Conservation (phyloP, 1,284 basidiomycete species). For the Ceratobasidium papillatum region DNA sequence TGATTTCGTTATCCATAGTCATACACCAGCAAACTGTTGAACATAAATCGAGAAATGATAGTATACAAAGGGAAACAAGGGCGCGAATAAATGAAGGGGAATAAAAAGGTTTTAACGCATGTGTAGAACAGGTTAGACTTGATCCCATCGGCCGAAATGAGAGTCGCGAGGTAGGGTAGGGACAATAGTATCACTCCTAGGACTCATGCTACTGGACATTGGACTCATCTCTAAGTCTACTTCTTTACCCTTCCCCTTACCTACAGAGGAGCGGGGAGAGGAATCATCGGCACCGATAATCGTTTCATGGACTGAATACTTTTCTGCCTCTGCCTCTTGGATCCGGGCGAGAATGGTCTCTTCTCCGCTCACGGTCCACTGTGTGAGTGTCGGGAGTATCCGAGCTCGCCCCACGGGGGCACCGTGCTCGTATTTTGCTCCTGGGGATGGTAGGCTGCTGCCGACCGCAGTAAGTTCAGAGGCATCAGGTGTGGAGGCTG, state of each 20-base stretch:
- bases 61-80: background rate
- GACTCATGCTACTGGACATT: constrained; percentile 26
- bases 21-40: background rate
- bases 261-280: constrained; percentile 10
- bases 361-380: constrained; percentile 32
- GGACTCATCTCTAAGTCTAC: constrained; percentile 33
- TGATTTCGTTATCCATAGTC: background rate
- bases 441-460: background rate
- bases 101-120: background rate
- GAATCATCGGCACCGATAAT: background rate
- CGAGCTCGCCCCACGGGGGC: constrained; percentile 18
- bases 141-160: constrained; percentile 23
- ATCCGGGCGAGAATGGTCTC: constrained; percentile 24
- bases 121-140: background rate
- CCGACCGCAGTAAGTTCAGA: constrained; percentile 8
- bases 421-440: constrained; percentile 5
- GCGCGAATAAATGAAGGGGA: background rate
- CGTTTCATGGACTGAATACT: background rate
- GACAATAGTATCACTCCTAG: background rate
- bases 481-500: background rate
- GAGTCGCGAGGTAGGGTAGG: constrained; percentile 6
- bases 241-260: constrained; percentile 20
- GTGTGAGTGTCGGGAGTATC: constrained; percentile 21
- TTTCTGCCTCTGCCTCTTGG: constrained; percentile 7
- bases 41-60: background rate